Percentiles rank a stretch among this genome's conserved stretches.
Conservation (phyloP, 140 eudicot genomes). For the Stevia rebaudiana region DNA sequence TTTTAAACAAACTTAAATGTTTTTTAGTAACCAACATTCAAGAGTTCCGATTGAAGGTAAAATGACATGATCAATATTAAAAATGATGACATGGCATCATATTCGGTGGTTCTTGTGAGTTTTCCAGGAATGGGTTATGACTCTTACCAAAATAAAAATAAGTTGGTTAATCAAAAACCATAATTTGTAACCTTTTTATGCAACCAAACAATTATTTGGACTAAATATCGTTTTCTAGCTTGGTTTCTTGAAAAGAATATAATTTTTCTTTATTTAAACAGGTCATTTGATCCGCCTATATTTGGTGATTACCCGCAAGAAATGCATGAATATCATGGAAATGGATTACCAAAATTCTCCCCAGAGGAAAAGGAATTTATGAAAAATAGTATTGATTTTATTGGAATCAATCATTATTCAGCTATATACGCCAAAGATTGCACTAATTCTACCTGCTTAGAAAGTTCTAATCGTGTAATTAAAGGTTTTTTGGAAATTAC, state of each 20-base stretch:
- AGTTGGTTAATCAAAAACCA: neutral
- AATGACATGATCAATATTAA: neutral
- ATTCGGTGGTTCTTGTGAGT: neutral
- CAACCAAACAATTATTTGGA: neutral
- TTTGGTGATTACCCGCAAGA: constrained; percentile 80
- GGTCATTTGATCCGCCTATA: constrained; percentile 76
- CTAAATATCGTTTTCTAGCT: neutral
- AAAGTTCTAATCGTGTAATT: constrained; percentile 40
- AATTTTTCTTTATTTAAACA: constrained; percentile 12
- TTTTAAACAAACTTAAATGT: neutral
- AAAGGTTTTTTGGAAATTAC: constrained; percentile 34
- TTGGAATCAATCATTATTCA: constrained; percentile 74
- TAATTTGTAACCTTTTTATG: neutral
- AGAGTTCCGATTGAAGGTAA: neutral
- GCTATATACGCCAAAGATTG: constrained; percentile 66
- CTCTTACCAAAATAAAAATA: no score
- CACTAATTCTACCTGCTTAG: constrained; percentile 36
- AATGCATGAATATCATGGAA: constrained; percentile 53
- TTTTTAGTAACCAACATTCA: neutral
- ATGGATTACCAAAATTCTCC: constrained; percentile 52
- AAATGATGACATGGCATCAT: neutral
- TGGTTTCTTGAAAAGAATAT: neutral
- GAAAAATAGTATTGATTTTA: constrained; percentile 55
- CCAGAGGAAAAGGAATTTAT: constrained; percentile 42
- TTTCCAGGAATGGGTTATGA: neutral